Evolutionary conservation across 495 filamentous ascomycete species (phyloP), one percentile per base, ranked within the genome.

Genomic region (Penicillium pancosmium): DNA sequence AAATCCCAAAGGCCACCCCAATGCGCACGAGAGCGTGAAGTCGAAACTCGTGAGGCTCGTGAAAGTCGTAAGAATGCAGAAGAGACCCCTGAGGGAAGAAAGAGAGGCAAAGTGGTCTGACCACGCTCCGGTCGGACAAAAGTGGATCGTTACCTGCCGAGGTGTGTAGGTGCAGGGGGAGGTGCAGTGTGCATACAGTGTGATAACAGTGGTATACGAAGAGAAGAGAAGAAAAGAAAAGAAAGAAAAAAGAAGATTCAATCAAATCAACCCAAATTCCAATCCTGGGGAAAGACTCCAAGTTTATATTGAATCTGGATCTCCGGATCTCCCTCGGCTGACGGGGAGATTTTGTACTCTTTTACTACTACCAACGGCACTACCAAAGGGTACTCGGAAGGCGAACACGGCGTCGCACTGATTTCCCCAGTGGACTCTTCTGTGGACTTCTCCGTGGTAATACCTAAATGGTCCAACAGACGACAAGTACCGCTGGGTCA

Each of bases 31-130:
- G 34, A 36, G 36, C 5, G 27, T 9, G 27, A 31, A 31, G 27
- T 31, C 27, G 27, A 31, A 31, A 31, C 27, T 31, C 27, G 27
- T 31, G 27, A 31, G 8, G 27, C 6, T 31, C 27, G 27, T 31
- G 27, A 31, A 31, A 7, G 27, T 31, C 27, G 27, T 31, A 38
- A 15, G 4, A 31, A 35, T 44, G 19, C 2, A 51, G 53, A 46
- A 21, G 53, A 10, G 33, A 50, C 50, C 59, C 54, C 52, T 23
- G 23, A 23, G 23, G 23, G 23, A 23, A 23, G 54, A 57, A 62
- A 55, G 50, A 55, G 50, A 67, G 64, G 51, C 64, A 61, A 63
- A 67, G 64, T 67, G 64, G 64, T 67, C 64, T 64, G 64, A 67
- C 49, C 61, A 57, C 34, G 36, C n/a, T 58, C 54, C 44, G 59